Evolutionary conservation across 2,329 filamentous ascomycete genomes (phyloP).

Genomic region (Gnomoniopsis smithogilvyi): DNA sequence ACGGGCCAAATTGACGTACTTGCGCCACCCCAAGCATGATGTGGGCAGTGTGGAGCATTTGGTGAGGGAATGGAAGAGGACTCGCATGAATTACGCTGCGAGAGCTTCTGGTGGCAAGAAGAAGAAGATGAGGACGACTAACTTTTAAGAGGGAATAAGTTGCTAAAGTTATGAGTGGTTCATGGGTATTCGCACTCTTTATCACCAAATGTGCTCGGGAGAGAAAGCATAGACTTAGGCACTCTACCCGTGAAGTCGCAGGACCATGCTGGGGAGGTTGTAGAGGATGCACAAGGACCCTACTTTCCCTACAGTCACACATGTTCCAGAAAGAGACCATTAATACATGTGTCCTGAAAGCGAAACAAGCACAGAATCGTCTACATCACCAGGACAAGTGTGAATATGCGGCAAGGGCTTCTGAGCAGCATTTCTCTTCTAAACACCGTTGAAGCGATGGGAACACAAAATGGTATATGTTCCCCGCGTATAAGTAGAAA

Average conservation of each 20-base stretch:
- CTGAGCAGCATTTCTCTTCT: not conserved
- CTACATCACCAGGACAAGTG: not conserved
- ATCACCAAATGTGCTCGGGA: not conserved
- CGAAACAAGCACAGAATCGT: too few relatives aligned
- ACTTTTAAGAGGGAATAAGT: not conserved
- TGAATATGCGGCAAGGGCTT: not conserved
- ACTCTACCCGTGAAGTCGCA: not conserved
- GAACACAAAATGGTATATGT: not conserved
- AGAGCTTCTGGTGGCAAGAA: constrained; percentile 16
- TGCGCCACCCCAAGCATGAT: constrained; percentile 86
- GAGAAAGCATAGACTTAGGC: not conserved
- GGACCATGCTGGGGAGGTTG: not conserved
- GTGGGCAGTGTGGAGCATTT: constrained; percentile 80
- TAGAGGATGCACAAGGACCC: not conserved
- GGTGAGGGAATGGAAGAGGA: constrained; percentile 58
- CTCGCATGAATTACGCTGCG: constrained; percentile 36
- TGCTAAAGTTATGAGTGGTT: too few relatives aligned
- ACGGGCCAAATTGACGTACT: constrained; percentile 83
- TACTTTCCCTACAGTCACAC: not conserved
- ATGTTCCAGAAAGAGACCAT: not conserved
- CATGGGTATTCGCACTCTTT: not conserved
- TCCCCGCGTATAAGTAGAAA: too few relatives aligned
- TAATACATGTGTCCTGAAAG: not conserved
- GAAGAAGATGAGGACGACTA: constrained; percentile 20
- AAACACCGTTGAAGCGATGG: not conserved